Evolutionary conservation across 2,329 filamentous ascomycete genomes (phyloP), one percentile per base, ranked within the genome.

Genomic region (Venturia oleaginea): DNA sequence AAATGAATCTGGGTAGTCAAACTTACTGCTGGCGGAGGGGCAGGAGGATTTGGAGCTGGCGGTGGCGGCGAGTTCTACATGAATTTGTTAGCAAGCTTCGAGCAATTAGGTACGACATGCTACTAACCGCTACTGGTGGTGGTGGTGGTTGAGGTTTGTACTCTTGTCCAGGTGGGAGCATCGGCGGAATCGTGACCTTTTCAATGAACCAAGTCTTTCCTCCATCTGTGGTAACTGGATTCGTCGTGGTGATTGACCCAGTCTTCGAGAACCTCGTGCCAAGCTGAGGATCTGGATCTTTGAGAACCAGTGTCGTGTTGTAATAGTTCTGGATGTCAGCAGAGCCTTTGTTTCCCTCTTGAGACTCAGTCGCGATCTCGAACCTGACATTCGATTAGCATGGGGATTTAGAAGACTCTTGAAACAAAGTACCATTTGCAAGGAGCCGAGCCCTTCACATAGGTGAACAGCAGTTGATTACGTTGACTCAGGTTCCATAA

Each of bases 151-250:
- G 48, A 32, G 60, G 40, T 38, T 54, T 62, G 19, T 13, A 62
- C 22, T 40, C 61, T 6, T 46, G 37, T 17, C 61, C 61, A 3
- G 61, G 61, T 19, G 51, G 51, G 11, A 48, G 61, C 61, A 62
- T 62, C 2, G 61, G 42, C 11, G 61, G 61, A 60, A 68, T 65
- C 4, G 62, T 61, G 22, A 68, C 59, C n/a, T 51, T 61, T 22
- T 67, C 64, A 46, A 66, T 64, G 24, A 48, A 46, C 67, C 67
- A 68, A 4, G 65, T 67, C 65, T 66, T 66, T 27, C 67, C 67
- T n/a, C 60, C 61, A 42, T 68, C 66, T 0, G 37, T 46, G 24
- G 66, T 66, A 17, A 42, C 24, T 40, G 51, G 62, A 38, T 64
- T 59, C 11, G 46, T 64, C 17, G 51, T 30, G 15, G 54, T 55